Base-by-base conservation (phyloP, 2,329 filamentous ascomycete genomes). In the Dichotomopilus funicola region DNA sequence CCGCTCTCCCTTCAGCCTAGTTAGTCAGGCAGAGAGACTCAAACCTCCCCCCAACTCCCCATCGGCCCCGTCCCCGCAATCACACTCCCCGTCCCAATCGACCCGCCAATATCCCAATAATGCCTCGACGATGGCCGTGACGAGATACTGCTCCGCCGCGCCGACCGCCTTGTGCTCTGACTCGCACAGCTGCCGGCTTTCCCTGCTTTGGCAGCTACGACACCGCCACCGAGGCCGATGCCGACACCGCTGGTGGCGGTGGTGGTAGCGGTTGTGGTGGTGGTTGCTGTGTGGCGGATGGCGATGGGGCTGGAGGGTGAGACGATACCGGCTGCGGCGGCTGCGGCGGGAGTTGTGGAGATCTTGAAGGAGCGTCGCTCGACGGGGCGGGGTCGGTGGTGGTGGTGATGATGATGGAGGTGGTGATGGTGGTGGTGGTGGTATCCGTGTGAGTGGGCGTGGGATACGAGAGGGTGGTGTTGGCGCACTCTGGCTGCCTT, bases 51-150 rank as follows among this genome's bases (percentile, higher is more conserved):
- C 89, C 89, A 94, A 62, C 81, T 85, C 12, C 88, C 88, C 77
- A 88, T 82, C 7, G 80, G 81, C 1, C 84, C 86, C 41, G 80
- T 81, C 48, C 81, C 79, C 2, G 81, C 83, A 68, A 88, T 82
- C 59, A 85, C 76, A 61, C 85, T 88, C 3, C 87, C 87, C 54
- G 88, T 91, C 1, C 88, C 88, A 31, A 90, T 80, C 63, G 85
- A 91, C 5, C 84, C 88, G 33, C 89, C 89, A 61, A 96, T 82
- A 69, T 96, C 91, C 91, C 91, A 96, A 70, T 95, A 96, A 68
- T 95, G 89, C 52, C 90, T 76, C 46, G 85, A 89, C 45, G 88
- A 91, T 37, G 94, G 89, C 55, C 90, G 75, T 52, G 86, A 89
- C 42, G 88, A 91, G 35, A 83, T 80, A 61, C 82, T 86, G 64